Conservation (phyloP, 176 grass and related monocot species). For the Dendrocalamus sinicus region DNA sequence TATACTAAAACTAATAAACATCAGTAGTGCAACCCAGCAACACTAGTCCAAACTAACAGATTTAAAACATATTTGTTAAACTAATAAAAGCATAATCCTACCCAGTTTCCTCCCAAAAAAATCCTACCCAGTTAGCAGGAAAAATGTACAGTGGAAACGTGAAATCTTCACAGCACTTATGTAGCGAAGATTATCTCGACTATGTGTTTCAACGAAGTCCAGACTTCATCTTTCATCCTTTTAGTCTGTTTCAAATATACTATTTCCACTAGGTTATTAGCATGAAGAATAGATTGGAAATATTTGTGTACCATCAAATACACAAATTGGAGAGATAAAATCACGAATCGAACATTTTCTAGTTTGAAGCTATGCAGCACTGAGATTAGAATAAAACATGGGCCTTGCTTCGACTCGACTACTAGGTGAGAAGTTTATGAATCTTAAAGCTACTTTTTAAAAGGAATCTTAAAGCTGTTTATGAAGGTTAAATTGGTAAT, state of each 20-base stretch:
- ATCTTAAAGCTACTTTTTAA: conserved; percentile 59
- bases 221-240: background rate
- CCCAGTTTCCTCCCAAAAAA: no score
- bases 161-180: background rate
- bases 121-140: conserved; percentile 6
- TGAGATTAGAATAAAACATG: background rate
- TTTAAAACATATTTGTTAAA: background rate
- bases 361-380: background rate
- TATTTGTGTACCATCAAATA: background rate
- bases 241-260: background rate
- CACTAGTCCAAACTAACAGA: conserved; percentile 3
- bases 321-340: background rate
- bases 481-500: no score
- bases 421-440: conserved; percentile 56
- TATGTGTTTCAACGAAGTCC: background rate
- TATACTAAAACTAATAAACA: background rate
- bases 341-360: background rate
- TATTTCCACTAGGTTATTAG: background rate
- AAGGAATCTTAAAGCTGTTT: conserved; percentile 56
- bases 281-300: background rate
- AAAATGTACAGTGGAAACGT: background rate
- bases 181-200: background rate
- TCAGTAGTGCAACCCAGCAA: background rate
- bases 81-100: background rate
- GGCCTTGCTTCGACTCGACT: conserved; percentile 4